Evolutionary conservation across 169 alveolate species (phyloP).

Genomic region (Eimeria necatrix): DNA sequence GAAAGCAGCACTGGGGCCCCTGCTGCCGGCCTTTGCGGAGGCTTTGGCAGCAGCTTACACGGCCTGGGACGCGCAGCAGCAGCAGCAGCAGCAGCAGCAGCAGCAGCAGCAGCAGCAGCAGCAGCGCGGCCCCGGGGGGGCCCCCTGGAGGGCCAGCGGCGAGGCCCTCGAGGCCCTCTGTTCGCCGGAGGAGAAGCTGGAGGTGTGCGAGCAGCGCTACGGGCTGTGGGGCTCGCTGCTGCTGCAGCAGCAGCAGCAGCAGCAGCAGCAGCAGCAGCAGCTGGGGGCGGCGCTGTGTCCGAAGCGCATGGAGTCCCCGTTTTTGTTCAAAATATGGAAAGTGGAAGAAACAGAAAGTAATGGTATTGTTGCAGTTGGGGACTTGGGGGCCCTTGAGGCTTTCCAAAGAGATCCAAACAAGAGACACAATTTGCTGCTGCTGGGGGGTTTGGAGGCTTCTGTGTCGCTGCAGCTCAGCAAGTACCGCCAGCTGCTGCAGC

Average conservation of each 20-base stretch:
- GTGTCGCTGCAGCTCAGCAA: slow-evolving; percentile 4
- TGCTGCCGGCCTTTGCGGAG: slow-evolving; percentile 9
- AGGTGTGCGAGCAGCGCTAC: slow-evolving; percentile 50
- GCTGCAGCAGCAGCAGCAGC: slow-evolving; percentile 18
- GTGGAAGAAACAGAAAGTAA: neutral
- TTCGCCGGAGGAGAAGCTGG: neutral
- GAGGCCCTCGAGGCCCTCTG: neutral
- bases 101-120: neutral
- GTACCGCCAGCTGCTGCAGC: slow-evolving; percentile 30
- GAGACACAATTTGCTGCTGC: neutral
- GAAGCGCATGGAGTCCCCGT: slow-evolving; percentile 62
- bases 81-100: neutral
- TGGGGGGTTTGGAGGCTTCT: neutral
- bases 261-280: neutral
- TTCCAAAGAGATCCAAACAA: neutral
- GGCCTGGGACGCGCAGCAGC: neutral
- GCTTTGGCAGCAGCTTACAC: slow-evolving; percentile 46
- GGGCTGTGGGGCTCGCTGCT: slow-evolving; percentile 76
- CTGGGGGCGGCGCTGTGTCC: neutral
- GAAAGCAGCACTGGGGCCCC: slow-evolving; percentile 16
- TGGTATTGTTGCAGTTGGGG: slow-evolving; percentile 50
- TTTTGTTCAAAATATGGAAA: slow-evolving; percentile 60
- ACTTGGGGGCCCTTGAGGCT: slow-evolving; percentile 18
- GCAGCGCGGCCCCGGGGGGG: too few relatives aligned
- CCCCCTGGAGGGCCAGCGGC: too few relatives aligned